phyloP scores from a whole-genome alignment of 1,284 basidiomycete species.

The Microbotryum saponariae region DNA sequence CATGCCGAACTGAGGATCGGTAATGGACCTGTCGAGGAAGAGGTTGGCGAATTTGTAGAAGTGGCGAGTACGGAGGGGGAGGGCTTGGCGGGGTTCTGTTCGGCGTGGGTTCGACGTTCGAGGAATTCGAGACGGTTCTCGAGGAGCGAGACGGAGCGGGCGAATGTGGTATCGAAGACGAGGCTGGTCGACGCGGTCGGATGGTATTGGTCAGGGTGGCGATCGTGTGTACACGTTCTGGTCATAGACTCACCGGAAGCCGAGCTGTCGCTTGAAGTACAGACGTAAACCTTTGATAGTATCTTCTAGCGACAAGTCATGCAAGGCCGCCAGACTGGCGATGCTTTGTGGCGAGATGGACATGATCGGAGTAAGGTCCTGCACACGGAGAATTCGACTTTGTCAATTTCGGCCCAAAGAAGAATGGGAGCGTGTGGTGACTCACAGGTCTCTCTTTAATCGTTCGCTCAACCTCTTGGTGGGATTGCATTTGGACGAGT shows the following conservation, averaged over 20 bases:
- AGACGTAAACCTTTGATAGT: constrained; percentile 26
- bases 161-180: constrained; percentile 91
- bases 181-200: constrained; percentile 12
- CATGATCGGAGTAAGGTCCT: constrained; percentile 59
- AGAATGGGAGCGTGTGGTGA: constrained; percentile 32
- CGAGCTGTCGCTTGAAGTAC: constrained; percentile 31
- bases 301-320: constrained; percentile 20
- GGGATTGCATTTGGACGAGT: constrained; percentile 93
- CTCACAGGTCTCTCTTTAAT: constrained; percentile 46
- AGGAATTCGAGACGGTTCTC: constrained; percentile 77
- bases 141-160: constrained; percentile 72
- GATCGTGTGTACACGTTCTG: no score
- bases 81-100: constrained; percentile 4
- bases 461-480: constrained; percentile 77
- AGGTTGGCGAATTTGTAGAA: constrained; percentile 8
- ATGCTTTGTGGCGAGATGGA: constrained; percentile 88
- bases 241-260: constrained; percentile 24
- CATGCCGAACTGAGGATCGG: constrained; percentile 95
- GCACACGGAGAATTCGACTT: background rate
- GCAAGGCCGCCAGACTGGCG: constrained; percentile 71
- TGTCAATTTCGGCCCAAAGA: no score
- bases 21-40: constrained; percentile 41
- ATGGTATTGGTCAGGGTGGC: constrained; percentile 43
- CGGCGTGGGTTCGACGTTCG: constrained; percentile 49
- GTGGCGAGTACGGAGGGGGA: constrained; percentile 17